Base-by-base conservation (phyloP, 179 eudicot species). In the Beta macrorhiza region DNA sequence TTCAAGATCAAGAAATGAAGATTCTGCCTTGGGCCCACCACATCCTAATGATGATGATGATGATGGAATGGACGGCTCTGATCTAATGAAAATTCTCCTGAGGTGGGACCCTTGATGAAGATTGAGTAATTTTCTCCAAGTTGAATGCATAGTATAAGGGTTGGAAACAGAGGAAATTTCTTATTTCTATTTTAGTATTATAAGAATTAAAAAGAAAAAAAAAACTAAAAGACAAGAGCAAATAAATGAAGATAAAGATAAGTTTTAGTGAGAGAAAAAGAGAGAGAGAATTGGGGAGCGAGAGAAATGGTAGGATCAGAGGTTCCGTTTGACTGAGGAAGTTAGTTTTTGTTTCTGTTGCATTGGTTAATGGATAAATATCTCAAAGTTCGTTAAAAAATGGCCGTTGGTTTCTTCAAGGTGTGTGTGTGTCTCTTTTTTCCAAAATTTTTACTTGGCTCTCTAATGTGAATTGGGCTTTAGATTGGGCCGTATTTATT, bases 91-190 rank as follows among this genome's bases (percentile, higher is more conserved):
- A 20, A 82, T 65, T 13, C 77, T 75, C n/a, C 82, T 70, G 72
- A 63, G 78, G 72, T 81, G 84, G 61, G 80, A 6, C 61, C 42
- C 53, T 22, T 72, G 32, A 70, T 62, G 56, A 12, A 79, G 83
- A 10, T 74, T 53, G 49, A 80, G 68, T 72, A 84, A 81, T 85
- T 74, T 86, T 69, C 88, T 84, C 29, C 83, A 84, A 14, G 73
- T 42, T 79, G 84, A 82, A 91, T 85, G 88, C 92, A 91, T 92
- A 67, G 61, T 86, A 15, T 22, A 68, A 25, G 9, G 8, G 7
- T 44, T 37, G 32, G 4, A 37, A 37, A 37, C 42, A 37, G 42
- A 37, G 42, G 42, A 37, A 37, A 37, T 1, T 37, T 37, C 2
- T 3, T 37, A 37, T 37, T 37, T 37, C 42, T 37, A 37, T 37